A percentile compares a stretch with the other conserved stretches of the same genome.
Evolutionary conservation across 352 stramenopile species (phyloP).

Genomic region (Aphanomyces invadans): DNA sequence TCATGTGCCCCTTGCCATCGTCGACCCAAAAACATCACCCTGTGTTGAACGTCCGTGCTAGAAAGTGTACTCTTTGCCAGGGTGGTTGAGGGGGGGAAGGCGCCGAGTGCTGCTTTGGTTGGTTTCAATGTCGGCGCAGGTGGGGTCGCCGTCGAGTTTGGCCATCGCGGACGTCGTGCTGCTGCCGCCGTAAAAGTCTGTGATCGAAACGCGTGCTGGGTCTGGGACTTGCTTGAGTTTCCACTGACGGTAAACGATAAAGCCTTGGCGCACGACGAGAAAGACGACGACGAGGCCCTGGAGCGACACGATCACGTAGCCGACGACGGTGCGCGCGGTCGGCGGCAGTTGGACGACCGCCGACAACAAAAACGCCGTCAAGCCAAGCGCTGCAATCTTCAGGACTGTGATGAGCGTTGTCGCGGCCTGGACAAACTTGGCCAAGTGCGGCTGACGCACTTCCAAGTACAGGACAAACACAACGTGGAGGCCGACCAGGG

Average conservation of each 20-base stretch:
- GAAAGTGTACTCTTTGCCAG: constrained; percentile 5
- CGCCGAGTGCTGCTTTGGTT: neutral
- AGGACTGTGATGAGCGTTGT: constrained; percentile 85
- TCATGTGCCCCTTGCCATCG: too few species aligned
- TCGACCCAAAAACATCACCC: too few species aligned
- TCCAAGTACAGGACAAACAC: constrained; percentile 76
- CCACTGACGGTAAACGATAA: constrained; percentile 84
- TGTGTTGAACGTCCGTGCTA: too few species aligned
- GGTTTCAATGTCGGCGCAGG: neutral
- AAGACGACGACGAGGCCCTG: constrained; percentile 73
- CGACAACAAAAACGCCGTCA: constrained; percentile 75
- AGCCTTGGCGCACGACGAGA: constrained; percentile 75
- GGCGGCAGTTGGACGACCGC: constrained; percentile 64
- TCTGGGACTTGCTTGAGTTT: constrained; percentile 41
- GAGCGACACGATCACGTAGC: constrained; percentile 71
- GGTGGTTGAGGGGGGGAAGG: neutral
- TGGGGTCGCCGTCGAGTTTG: neutral
- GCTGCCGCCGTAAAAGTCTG: neutral
- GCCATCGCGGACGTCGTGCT: neutral
- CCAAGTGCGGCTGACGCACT: constrained; percentile 74
- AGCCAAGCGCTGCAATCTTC: constrained; percentile 79
- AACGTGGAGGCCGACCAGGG: constrained; percentile 69
- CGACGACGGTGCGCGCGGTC: constrained; percentile 62
- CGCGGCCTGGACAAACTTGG: constrained; percentile 75
- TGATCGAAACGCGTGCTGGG: neutral